A percentile compares a stretch with the other conserved stretches of the same genome.
phyloP scores from a whole-genome alignment of 768 basidiomycete genomes.

The Amanita molliuscula region DNA sequence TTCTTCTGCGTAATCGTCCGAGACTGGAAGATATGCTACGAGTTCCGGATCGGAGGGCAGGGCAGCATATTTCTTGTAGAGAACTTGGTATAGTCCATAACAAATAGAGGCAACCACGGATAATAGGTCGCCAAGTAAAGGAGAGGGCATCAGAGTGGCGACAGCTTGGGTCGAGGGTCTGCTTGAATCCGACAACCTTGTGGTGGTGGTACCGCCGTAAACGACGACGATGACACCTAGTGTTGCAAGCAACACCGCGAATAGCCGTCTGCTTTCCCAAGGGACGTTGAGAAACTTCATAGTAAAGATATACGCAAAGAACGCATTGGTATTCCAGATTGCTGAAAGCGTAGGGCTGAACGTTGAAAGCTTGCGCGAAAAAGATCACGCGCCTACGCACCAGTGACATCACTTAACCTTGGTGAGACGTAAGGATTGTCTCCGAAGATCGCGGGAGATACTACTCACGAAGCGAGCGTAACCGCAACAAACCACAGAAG shows the following conservation, averaged over 20 bases:
- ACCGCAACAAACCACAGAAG: conserved; percentile 73
- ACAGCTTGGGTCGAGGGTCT: conserved; percentile 9
- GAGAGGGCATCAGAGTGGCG: conserved; percentile 25
- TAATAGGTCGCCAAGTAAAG: conserved; percentile 63
- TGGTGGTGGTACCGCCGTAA: conserved; percentile 52
- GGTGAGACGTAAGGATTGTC: conserved; percentile 7
- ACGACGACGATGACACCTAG: conserved; percentile 73
- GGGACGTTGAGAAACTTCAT: conserved; percentile 54
- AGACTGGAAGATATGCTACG: conserved; percentile 34
- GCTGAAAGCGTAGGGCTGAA: conserved; percentile 17
- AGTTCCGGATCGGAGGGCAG: conserved; percentile 55
- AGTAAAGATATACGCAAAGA: conserved; percentile 86
- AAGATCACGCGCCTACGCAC: conserved; percentile 18
- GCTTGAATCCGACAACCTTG: conserved; percentile 9
- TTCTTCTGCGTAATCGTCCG: conserved; percentile 23
- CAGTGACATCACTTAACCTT: conserved; percentile 78
- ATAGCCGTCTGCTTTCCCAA: conserved; percentile 54
- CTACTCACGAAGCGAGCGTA: conserved; percentile 58
- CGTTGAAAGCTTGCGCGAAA: conserved; percentile 8
- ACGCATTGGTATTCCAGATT: conserved; percentile 84
- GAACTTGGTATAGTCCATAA: conserved; percentile 74
- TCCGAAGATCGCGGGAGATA: neutral
- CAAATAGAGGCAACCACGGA: conserved; percentile 62
- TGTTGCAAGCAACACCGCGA: conserved; percentile 74
- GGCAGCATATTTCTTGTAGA: conserved; percentile 75